These are phyloP conservation scores for Schizochytrium sp. DNA, from an alignment of 108 stramenopile species.

Conservation along the genomic window DNA sequence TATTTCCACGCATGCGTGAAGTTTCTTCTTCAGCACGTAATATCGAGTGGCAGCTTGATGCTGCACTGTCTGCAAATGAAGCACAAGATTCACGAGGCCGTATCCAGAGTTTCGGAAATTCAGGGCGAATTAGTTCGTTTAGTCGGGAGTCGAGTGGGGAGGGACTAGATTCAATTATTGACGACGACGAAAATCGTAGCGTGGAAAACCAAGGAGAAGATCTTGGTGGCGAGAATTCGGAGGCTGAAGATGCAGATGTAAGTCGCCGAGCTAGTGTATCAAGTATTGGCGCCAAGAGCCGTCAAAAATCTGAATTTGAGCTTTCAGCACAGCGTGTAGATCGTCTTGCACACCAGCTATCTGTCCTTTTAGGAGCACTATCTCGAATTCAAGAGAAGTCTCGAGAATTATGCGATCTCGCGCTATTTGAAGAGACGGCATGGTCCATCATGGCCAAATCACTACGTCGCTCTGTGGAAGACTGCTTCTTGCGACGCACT, in stretches of 20 bases:
- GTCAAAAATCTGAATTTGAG: background rate
- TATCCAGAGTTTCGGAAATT: background rate
- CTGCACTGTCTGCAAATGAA: conserved; percentile 17
- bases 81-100: conserved; percentile 14
- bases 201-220: background rate
- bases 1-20: background rate
- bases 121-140: conserved; percentile 28
- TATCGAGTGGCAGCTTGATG: conserved; percentile 53
- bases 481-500: conserved; percentile 6
- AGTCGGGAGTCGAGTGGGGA: background rate
- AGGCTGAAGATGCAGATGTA: background rate
- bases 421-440: background rate
- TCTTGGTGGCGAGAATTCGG: background rate
- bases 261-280: background rate
- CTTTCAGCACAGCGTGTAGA: conserved; percentile 14
- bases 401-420: conserved; percentile 51
- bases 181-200: background rate
- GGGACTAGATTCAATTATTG: background rate
- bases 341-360: background rate
- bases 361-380: background rate
- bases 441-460: background rate
- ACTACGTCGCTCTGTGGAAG: conserved; percentile 10
- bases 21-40: conserved; percentile 20
- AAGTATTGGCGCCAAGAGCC: background rate
- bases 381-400: conserved; percentile 16